These are phyloP conservation scores for Neurospora africana DNA, from an alignment of 495 filamentous ascomycete species.

Conservation along the genomic window DNA sequence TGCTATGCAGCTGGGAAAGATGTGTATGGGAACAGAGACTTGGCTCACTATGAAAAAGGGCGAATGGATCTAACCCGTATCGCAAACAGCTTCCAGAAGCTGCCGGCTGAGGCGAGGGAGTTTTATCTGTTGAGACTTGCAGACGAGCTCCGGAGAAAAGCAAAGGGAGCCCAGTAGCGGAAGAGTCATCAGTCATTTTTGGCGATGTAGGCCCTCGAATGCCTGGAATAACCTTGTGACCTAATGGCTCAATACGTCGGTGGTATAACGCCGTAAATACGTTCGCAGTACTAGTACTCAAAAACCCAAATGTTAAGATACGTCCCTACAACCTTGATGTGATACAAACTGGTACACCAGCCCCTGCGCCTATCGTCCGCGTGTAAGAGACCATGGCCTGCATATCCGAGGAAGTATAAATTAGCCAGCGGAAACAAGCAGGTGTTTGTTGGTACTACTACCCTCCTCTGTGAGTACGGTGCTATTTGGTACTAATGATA, in stretches of 20 bases:
- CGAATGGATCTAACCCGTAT: conserved; percentile 62
- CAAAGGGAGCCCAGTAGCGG: conserved; percentile 2
- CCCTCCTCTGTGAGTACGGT: background rate
- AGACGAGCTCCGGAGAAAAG: conserved; percentile 46
- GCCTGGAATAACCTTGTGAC: background rate
- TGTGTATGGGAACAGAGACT: conserved; percentile 80
- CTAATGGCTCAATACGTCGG: background rate
- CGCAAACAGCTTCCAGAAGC: conserved; percentile 49
- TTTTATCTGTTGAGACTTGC: conserved; percentile 72
- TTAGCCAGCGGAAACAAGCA: background rate
- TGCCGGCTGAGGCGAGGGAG: conserved; percentile 53
- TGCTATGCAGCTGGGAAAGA: conserved; percentile 65
- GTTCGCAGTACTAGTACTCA: background rate
- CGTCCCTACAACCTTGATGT: background rate
- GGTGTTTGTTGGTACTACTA: background rate
- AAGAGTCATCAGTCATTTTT: background rate
- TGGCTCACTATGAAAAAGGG: conserved; percentile 74
- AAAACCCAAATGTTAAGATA: background rate
- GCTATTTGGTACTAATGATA: background rate
- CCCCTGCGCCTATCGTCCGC: background rate
- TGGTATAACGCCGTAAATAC: background rate
- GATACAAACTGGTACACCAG: background rate
- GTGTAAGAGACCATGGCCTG: background rate
- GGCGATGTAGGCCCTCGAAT: background rate
- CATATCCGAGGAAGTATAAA: background rate